Conservation (phyloP, 2,329 filamentous ascomycete genomes). For the Xylariaceae sp. region DNA sequence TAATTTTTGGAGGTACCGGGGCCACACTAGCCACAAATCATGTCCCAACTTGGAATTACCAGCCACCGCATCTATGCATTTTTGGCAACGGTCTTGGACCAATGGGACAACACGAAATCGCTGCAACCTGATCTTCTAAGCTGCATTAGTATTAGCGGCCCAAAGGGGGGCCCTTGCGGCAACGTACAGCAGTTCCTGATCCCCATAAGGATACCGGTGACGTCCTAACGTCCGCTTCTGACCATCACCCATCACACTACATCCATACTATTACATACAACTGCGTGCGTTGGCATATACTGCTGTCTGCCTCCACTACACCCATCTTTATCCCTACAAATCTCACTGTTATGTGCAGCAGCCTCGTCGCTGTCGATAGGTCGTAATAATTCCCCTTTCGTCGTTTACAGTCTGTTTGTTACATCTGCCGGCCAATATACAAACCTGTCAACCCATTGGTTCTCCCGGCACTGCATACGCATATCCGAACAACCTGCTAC, state of each 20-base stretch:
- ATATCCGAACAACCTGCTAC: constrained; percentile 12
- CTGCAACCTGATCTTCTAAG: constrained; percentile 12
- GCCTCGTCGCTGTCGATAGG: neutral
- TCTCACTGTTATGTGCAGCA: neutral
- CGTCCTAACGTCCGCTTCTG: neutral
- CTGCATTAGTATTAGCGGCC: constrained; percentile 23
- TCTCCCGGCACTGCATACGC: constrained; percentile 12
- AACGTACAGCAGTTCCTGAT: constrained; percentile 3
- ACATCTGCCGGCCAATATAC: constrained; percentile 22
- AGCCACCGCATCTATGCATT: constrained; percentile 23
- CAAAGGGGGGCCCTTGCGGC: constrained; percentile 5
- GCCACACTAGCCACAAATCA: constrained; percentile 24
- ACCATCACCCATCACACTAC: neutral
- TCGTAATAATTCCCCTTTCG: neutral
- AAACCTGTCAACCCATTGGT: constrained; percentile 19
- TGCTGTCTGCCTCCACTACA: neutral
- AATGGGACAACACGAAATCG: constrained; percentile 28
- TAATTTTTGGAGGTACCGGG: constrained; percentile 37
- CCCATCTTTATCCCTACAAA: neutral
- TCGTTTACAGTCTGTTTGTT: constrained; percentile 19
- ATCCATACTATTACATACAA: neutral
- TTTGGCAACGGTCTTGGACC: constrained; percentile 26
- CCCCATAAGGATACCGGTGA: neutral
- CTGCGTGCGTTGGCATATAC: neutral
- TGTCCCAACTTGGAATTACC: constrained; percentile 15